Base-by-base conservation (phyloP, 2,329 filamentous ascomycete species). In the Fusarium torulosum region DNA sequence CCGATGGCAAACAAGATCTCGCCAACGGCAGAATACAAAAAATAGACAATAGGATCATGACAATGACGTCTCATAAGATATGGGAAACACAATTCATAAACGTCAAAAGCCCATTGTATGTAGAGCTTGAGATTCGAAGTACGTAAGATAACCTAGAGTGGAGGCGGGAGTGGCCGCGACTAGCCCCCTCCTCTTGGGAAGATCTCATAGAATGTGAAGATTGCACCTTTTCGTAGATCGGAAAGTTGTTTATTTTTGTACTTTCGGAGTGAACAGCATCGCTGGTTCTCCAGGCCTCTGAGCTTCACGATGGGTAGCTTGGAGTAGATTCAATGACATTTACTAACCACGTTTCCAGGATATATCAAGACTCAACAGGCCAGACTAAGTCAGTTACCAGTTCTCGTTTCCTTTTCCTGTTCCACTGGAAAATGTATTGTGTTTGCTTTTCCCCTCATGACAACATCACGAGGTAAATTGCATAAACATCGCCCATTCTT, bases 391-490 rank as follows among this genome's bases (percentile, higher is more conserved):
- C 11, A 29, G 10, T 10, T 29, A 10, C 3, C 33, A 4, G 4
- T 3, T 11, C 9, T 3, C 15, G 6, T n/a, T 35, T 35, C 15
- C 15, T 17, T 17, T 35, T n/a, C 15, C 17, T n/a, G 15, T 35
- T 13, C 33, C 1, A 17, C 14, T 25, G 27, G 27, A 58, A 27
- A 45, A 61, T 40, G 40, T 60, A 45, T 53, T 61, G 33, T 35
- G 20, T 50, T 40, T 33, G 27, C 23, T 19, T 11, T 37, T 33
- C 46, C 58, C 40, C 60, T 61, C 56, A 61, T 57, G 58, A 61
- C 58, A 64, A 38, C 59, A 71, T 71, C 59, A 65, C 59, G 62
- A 58, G 69, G 46, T 57, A 33, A 53, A 62, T 55, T 49, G 35
- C 54, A 54, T 37, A 29, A 29, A 51, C 29, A 49, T 61, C 61